Percentiles rank a stretch among this genome's conserved stretches.
Conservation (phyloP, 768 basidiomycete species). For the Psilocybe tampanensis region DNA sequence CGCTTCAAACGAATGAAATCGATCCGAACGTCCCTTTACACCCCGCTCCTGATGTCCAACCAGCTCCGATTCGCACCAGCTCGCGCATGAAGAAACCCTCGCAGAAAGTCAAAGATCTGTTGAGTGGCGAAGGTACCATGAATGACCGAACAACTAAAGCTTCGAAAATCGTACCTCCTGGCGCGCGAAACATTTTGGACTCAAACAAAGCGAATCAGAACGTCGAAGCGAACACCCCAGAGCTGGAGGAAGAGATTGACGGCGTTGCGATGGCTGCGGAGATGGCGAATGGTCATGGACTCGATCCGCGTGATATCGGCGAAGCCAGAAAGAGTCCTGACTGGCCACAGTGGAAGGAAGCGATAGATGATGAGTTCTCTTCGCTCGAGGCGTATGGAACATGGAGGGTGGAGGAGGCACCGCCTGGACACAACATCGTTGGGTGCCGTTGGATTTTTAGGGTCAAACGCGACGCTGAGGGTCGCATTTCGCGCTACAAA, state of each 20-base stretch:
- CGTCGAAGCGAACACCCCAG: too few species aligned
- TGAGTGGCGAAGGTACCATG: too few species aligned
- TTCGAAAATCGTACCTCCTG: too few species aligned
- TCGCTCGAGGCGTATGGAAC: slow-evolving; percentile 12
- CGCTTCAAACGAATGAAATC: too few species aligned
- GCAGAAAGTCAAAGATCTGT: too few species aligned
- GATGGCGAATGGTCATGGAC: slow-evolving; percentile 1
- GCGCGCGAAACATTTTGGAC: too few species aligned
- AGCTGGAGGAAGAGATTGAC: not conserved
- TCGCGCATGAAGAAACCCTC: too few species aligned
- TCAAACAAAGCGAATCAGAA: too few species aligned
- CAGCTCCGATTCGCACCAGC: too few species aligned
- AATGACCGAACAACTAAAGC: too few species aligned
- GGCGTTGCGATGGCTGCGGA: slow-evolving; percentile 11
- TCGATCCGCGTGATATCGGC: slow-evolving; percentile 7
- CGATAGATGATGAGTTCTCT: slow-evolving; percentile 17
- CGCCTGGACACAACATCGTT: not conserved
- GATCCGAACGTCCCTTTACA: too few species aligned
- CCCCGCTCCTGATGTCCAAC: too few species aligned
- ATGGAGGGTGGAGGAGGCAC: slow-evolving; percentile 10
- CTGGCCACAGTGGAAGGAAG: slow-evolving; percentile 22
- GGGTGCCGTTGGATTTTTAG: slow-evolving; percentile 31
- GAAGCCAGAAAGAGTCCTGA: slow-evolving; percentile 14
- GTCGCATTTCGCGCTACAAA: slow-evolving; percentile 38
- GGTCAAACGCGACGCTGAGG: slow-evolving; percentile 36